phyloP scores from a whole-genome alignment of 768 basidiomycete genomes.

The Hemileccinum rubropunctum region DNA sequence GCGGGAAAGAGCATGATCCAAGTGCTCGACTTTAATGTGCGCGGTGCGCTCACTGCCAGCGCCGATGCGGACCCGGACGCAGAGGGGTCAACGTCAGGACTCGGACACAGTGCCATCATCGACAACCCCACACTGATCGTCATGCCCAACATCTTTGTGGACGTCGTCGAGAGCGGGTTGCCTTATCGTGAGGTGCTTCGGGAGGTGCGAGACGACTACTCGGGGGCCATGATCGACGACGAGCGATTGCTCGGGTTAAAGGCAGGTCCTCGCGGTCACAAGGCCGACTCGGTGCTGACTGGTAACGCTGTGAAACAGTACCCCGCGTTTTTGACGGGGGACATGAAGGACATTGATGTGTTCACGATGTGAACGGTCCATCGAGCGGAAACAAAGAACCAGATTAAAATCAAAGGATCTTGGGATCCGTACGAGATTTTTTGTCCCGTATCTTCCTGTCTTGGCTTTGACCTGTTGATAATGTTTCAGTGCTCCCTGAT shows the following conservation, averaged over 20 bases:
- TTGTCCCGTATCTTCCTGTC: too few species aligned
- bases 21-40: constrained; percentile 34
- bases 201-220: constrained; percentile 28
- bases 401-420: too few species aligned
- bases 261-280: constrained; percentile 25
- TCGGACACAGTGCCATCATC: neutral
- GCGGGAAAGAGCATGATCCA: constrained; percentile 11
- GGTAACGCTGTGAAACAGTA: constrained; percentile 8
- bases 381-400: too few species aligned
- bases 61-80: neutral
- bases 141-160: constrained; percentile 22
- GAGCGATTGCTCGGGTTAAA: constrained; percentile 39
- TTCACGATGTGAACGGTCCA: constrained; percentile 27
- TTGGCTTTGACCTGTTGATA: too few species aligned
- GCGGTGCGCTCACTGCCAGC: neutral
- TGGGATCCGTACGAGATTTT: too few species aligned
- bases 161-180: constrained; percentile 24
- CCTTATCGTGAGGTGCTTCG: constrained; percentile 32
- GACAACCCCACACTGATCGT: constrained; percentile 8
- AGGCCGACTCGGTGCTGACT: neutral
- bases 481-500: too few species aligned
- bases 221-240: constrained; percentile 44
- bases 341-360: constrained; percentile 35
- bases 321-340: constrained; percentile 27
- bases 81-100: neutral